These are phyloP conservation scores for Cryptococcus sp. DNA, from an alignment of 1,284 basidiomycete species.

Conservation along the genomic window DNA sequence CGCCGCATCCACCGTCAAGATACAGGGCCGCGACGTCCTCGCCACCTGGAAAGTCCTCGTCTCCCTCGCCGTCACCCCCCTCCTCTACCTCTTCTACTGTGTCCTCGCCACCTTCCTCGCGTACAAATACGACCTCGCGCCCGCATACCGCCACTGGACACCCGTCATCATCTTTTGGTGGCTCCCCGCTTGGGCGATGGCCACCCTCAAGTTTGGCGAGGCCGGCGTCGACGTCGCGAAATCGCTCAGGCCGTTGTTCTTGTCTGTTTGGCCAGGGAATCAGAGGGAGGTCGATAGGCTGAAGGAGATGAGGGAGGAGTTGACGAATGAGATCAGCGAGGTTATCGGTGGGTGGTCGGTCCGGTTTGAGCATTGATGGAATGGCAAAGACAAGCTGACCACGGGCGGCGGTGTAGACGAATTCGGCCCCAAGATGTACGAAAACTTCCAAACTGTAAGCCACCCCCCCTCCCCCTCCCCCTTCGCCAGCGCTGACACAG, in stretches of 20 bases:
- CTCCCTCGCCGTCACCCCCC: constrained; percentile 82
- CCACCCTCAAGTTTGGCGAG: constrained; percentile 96
- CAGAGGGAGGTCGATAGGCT: constrained; percentile 77
- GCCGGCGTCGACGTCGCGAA: constrained; percentile 98
- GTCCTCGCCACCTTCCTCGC: constrained; percentile 73
- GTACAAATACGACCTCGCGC: constrained; percentile 60
- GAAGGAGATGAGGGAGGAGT: constrained; percentile 70
- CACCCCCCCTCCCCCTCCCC: constrained; percentile 3
- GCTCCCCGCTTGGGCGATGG: constrained; percentile 87
- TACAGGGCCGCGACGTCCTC: constrained; percentile 90
- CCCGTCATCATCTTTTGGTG: constrained; percentile 74
- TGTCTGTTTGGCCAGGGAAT: constrained; percentile 88
- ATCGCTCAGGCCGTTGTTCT: constrained; percentile 84
- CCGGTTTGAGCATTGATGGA: no score
- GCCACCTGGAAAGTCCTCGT: constrained; percentile 99
- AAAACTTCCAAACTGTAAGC: constrained; percentile 78
- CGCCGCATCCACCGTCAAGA: constrained; percentile 92
- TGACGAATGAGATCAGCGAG: constrained; percentile 82
- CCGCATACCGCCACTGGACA: constrained; percentile 68
- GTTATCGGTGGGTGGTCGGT: constrained; percentile 71
- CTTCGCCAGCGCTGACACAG: neutral
- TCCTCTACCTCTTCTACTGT: constrained; percentile 82
- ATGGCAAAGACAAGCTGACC: no score
- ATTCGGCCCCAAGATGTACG: constrained; percentile 78
- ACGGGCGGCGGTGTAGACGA: constrained; percentile 37